Evolutionary conservation across 164 flowering plant species (phyloP), one percentile per base, ranked within the genome.

Genomic region (Sextonia rubra): DNA sequence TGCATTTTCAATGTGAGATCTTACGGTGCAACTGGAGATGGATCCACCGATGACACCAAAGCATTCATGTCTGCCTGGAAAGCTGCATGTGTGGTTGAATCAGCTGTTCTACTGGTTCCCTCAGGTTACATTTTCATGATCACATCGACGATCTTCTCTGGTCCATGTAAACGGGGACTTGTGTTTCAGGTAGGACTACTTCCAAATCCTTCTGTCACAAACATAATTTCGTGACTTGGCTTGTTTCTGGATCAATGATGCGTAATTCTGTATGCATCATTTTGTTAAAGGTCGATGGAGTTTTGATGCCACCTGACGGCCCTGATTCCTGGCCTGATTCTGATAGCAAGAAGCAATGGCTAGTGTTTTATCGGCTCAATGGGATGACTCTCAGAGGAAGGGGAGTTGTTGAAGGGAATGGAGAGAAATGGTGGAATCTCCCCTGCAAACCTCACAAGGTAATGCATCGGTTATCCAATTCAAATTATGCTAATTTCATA

Each of bases 371-470:
- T 67, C 71, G 79, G 49, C 81, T 93, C 0, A 84, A 90, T 74
- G 80, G 76, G 6, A 87, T 93, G 90, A 89, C 92, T 8, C 67
- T 93, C 58, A 83, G 84, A 2, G 99, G 98, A 2, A 79, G 67
- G 14, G 99, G 99, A 48, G 84, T 87, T 74, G 87, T 95, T 70
- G 97, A 95, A 80, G 99, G 99, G n/a, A 93, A 89, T 78, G 99
- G 99, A 49, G 77, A 86, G 61, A 73, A 89, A 49, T 95, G 99
- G 99, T 95, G 99, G 99, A 91, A 90, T 12, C 94, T 95, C 29
- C 98, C 97, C 2, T 95, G 99, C 88, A 95, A 95, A 75, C 97
- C 99, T 75, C 99, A 95, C 83, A 79, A 84, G 91, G 99, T 94
- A 84, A 61, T 48, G 76, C 24, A 64, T 64, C 30, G 6, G 47